Base-by-base conservation (phyloP, 345 rosid species). In the Arabis alpina region DNA sequence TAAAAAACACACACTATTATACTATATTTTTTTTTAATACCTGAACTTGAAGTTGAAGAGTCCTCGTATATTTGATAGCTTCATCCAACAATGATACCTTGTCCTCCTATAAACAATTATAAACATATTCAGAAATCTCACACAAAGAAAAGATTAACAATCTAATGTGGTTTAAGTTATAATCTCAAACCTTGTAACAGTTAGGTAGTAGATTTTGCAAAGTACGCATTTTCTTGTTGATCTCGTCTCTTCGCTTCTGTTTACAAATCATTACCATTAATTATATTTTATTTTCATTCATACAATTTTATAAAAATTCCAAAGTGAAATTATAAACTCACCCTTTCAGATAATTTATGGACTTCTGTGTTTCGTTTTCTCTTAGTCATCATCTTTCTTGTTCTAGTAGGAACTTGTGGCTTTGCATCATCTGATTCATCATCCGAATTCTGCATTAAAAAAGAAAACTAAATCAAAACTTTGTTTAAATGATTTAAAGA, bases 31-130 rank as follows among this genome's bases (percentile, higher is more conserved):
- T 9, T 54, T 54, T 12, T 59, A 40, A 25, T 82, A 93, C 98
- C 97, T 84, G 92, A 39, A 87, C 66, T 76, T 87, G 97, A 76
- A 77, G 81, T 80, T 90, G 97, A 71, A 93, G 97, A 10, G 80
- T 70, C 77, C 78, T 83, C 63, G 82, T 61, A 64, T 90, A 85
- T 54, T 83, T 82, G 54, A 93, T 90, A 14, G 95, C 88, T 56
- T 80, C 86, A 41, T 88, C 97, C 30, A 93, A 86, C 62, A 86
- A 58, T 5, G 93, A 83, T 61, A 72, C 85, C 71, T 81, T 84
- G 70, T 90, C 89, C 69, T 79, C 81, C 91, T 87, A 61, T 61
- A 37, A 61, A 45, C 49, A 61, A 44, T 16, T 23, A 19, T 19
- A 43, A 15, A 66, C 49, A 51, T 40, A 11, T 64, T 71, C 49